phyloP scores from a whole-genome alignment of 2,329 filamentous ascomycete genomes.

The Dactylellina leptospora region DNA sequence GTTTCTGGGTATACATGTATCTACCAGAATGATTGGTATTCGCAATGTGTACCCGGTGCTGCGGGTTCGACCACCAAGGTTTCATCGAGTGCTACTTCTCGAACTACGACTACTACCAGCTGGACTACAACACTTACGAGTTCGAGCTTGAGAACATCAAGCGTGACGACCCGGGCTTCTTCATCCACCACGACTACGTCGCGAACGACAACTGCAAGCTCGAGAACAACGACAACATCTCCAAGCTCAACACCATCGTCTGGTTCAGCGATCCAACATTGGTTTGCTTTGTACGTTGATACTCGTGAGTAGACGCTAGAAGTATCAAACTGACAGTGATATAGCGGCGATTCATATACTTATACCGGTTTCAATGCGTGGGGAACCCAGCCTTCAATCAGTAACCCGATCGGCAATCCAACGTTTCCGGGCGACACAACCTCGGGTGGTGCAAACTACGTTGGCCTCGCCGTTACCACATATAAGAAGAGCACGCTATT shows the following conservation, averaged over 20 bases:
- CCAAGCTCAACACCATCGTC: slow-evolving; percentile 13
- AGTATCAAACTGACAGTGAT: neutral
- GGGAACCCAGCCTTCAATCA: slow-evolving; percentile 64
- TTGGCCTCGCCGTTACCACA: slow-evolving; percentile 64
- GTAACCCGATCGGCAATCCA: slow-evolving; percentile 71
- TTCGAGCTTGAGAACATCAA: neutral
- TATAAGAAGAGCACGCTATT: slow-evolving; percentile 60
- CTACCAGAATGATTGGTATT: slow-evolving; percentile 51
- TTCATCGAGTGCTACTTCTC: neutral
- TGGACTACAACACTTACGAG: slow-evolving; percentile 3
- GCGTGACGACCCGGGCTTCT: neutral
- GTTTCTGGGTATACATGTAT: slow-evolving; percentile 34
- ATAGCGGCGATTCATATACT: slow-evolving; percentile 69
- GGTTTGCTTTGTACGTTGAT: slow-evolving; percentile 36
- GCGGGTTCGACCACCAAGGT: neutral
- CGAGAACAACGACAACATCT: slow-evolving; percentile 4
- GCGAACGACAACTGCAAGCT: neutral
- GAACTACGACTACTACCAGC: neutral
- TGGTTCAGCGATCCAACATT: slow-evolving; percentile 19
- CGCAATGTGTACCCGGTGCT: slow-evolving; percentile 26
- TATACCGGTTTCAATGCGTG: slow-evolving; percentile 68
- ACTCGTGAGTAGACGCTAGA: neutral
- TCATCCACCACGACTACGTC: neutral
- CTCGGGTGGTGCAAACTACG: slow-evolving; percentile 66
- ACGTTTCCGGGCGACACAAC: slow-evolving; percentile 65